Conservation (phyloP, 1,284 basidiomycete species). For the Garcileccinum viscosum region DNA sequence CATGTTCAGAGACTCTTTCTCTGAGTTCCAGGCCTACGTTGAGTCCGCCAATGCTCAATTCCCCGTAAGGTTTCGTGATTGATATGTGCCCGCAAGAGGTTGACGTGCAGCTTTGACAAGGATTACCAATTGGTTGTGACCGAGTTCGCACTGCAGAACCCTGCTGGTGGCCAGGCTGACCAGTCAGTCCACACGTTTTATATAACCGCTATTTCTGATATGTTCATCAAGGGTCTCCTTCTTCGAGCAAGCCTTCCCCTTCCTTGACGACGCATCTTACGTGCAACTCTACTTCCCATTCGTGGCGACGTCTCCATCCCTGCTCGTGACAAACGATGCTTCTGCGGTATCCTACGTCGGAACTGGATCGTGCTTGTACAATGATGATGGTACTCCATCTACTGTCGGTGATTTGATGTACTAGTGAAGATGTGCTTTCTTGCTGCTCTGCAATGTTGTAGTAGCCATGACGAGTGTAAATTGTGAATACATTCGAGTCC, state of each 20-base stretch:
- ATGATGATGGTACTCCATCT: too few species aligned
- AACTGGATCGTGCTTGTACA: not conserved
- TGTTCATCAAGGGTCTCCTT: conserved; percentile 34
- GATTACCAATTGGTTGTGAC: conserved; percentile 30
- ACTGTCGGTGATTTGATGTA: too few species aligned
- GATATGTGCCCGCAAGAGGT: not conserved
- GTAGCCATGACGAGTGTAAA: too few species aligned
- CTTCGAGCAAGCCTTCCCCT: conserved; percentile 39
- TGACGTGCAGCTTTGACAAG: conserved; percentile 18
- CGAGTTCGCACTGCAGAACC: conserved; percentile 42
- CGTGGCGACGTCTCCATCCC: conserved; percentile 35
- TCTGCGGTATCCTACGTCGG: conserved; percentile 8
- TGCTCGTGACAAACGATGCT: conserved; percentile 25
- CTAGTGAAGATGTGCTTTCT: too few species aligned
- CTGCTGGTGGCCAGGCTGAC: conserved; percentile 38
- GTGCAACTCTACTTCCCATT: conserved; percentile 46
- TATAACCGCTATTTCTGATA: conserved; percentile 7
- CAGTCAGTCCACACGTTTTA: conserved; percentile 33
- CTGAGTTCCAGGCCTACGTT: conserved; percentile 36
- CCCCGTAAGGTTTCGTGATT: conserved; percentile 25
- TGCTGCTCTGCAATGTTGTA: too few species aligned
- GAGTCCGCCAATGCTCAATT: conserved; percentile 37
- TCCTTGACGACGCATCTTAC: conserved; percentile 38
- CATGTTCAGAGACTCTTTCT: conserved; percentile 27
- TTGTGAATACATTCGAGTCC: too few species aligned